Evolutionary conservation across 345 rosid genomes (phyloP).

Genomic region (Excoecaria cochinchinensis): DNA sequence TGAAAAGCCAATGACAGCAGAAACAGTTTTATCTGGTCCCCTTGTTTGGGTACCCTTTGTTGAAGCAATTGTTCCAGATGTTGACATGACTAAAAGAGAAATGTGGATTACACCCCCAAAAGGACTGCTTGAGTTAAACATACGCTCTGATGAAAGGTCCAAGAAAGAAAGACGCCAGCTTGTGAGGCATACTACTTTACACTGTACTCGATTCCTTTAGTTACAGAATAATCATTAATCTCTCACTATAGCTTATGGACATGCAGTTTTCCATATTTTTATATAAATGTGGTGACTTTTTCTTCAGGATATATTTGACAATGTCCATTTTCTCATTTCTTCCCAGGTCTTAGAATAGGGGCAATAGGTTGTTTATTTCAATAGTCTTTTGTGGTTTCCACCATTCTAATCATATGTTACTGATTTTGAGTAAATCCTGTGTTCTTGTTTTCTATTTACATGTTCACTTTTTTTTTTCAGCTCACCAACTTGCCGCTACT

Average conservation of each 20-base stretch:
- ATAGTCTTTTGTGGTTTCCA: background rate
- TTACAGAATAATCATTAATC: conserved; percentile 9
- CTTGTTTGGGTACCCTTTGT: conserved; percentile 90
- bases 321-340: background rate
- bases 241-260: background rate
- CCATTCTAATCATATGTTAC: background rate
- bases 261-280: background rate
- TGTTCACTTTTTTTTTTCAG: background rate
- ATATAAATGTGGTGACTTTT: background rate
- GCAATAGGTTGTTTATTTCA: background rate
- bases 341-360: background rate
- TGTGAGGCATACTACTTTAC: conserved; percentile 71
- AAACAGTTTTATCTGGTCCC: conserved; percentile 37
- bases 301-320: background rate
- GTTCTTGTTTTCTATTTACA: background rate
- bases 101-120: conserved; percentile 82
- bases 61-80: conserved; percentile 81
- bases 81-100: conserved; percentile 63
- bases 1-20: conserved; percentile 37
- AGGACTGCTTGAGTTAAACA: conserved; percentile 81
- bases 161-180: conserved; percentile 94
- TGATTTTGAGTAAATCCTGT: background rate
- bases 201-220: conserved; percentile 27
- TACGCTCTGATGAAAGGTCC: conserved; percentile 63
- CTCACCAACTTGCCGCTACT: background rate